A percentile compares a stretch with the other conserved stretches of the same genome.
Evolutionary conservation across 2,329 filamentous ascomycete genomes (phyloP).

Genomic region (Hysterium pulicare): DNA sequence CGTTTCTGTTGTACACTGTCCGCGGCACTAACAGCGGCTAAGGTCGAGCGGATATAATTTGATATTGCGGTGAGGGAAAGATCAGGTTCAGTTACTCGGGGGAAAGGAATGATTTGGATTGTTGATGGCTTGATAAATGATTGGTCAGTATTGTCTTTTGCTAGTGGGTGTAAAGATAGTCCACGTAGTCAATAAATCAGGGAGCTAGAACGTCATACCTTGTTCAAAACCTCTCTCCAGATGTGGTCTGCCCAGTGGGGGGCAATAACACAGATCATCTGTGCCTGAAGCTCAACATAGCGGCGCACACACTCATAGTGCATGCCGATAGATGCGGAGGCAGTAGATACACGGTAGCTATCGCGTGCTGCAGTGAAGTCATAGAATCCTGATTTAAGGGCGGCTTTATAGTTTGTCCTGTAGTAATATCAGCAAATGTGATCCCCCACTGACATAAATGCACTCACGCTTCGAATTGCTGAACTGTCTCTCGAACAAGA

Average conservation of each 20-base stretch:
- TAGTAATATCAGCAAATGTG: no score
- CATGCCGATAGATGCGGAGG: constrained; percentile 70
- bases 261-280: constrained; percentile 72
- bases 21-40: constrained; percentile 72
- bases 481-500: constrained; percentile 71
- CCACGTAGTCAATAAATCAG: no score
- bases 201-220: no score
- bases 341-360: constrained; percentile 67
- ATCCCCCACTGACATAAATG: no score
- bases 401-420: constrained; percentile 19
- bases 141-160: constrained; percentile 2
- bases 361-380: constrained; percentile 78
- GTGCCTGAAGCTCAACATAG: constrained; percentile 77
- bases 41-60: constrained; percentile 68
- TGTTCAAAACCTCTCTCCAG: constrained; percentile 80
- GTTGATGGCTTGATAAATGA: constrained; percentile 52
- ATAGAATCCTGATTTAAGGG: constrained; percentile 62
- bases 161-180: no score
- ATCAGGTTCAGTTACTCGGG: constrained; percentile 62
- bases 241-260: constrained; percentile 89
- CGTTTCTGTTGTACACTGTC: constrained; percentile 77
- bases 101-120: constrained; percentile 74
- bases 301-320: constrained; percentile 71
- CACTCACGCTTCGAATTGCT: constrained; percentile 67
- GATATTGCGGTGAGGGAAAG: constrained; percentile 66